phyloP scores from a whole-genome alignment of 1,284 basidiomycete genomes.

The Trichosporon sp. region DNA sequence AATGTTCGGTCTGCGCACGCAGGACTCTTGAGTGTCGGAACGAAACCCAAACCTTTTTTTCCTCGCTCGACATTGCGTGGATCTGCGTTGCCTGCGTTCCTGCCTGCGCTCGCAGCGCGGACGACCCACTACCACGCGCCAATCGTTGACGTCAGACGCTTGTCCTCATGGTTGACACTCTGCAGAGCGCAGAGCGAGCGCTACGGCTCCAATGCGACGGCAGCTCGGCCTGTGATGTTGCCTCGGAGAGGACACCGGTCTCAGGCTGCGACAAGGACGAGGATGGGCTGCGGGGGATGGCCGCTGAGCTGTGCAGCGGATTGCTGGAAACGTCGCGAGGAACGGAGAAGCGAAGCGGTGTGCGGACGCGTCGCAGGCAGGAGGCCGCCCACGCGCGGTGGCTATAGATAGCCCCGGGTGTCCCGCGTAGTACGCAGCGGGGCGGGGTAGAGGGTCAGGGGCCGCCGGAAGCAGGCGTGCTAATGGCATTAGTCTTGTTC shows the following conservation, averaged over 20 bases:
- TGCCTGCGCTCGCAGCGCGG: background rate
- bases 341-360: background rate
- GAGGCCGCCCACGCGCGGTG: background rate
- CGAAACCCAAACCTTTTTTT: background rate
- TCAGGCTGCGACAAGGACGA: background rate
- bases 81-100: background rate
- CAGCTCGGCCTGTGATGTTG: too few species aligned
- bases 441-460: background rate
- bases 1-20: background rate
- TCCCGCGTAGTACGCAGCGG: background rate
- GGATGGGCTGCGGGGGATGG: background rate
- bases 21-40: background rate
- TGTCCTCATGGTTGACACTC: background rate
- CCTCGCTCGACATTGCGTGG: background rate
- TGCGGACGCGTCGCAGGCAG: too few species aligned
- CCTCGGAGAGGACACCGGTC: background rate
- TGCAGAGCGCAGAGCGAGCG: background rate
- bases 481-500: background rate
- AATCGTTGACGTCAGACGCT: background rate
- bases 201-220: too few species aligned
- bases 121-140: background rate
- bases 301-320: background rate
- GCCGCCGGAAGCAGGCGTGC: background rate
- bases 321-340: background rate
- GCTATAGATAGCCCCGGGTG: background rate